Evolutionary conservation across 2,329 filamentous ascomycete species (phyloP).

Genomic region (Pyricularia pennisetigena): DNA sequence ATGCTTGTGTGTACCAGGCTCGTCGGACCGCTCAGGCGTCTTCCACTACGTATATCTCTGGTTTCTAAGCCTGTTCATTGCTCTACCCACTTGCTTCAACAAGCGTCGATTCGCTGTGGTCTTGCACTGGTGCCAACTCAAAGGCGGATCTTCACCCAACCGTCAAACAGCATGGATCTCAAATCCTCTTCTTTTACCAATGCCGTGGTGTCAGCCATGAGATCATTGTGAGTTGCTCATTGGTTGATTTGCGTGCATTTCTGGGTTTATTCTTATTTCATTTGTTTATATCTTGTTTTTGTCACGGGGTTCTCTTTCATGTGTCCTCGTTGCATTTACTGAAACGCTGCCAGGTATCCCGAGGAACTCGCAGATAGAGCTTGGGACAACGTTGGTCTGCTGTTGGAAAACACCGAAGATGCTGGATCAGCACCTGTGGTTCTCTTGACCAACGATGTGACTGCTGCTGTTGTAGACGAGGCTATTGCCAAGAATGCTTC

Average conservation of each 20-base stretch:
- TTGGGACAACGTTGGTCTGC: constrained; percentile 94
- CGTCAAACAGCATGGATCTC: not conserved
- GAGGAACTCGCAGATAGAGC: constrained; percentile 79
- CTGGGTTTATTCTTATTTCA: not conserved
- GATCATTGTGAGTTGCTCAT: constrained; percentile 47
- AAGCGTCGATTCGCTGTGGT: not conserved
- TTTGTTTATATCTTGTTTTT: not conserved
- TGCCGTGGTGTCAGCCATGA: constrained; percentile 69
- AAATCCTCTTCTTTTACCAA: constrained; percentile 31
- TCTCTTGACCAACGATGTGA: constrained; percentile 76
- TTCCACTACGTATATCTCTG: not conserved
- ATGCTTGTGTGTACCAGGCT: not conserved
- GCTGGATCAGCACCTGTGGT: constrained; percentile 22
- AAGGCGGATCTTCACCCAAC: not conserved
- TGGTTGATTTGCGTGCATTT: not conserved
- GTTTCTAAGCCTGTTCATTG: not conserved
- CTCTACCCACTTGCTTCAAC: not conserved
- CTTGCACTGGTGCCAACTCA: not conserved
- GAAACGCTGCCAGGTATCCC: constrained; percentile 56
- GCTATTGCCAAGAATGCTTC: constrained; percentile 69
- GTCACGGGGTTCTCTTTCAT: too few species aligned
- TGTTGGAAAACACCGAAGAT: constrained; percentile 34
- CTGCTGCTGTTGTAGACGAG: constrained; percentile 79
- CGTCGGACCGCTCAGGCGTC: not conserved
- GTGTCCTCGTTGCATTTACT: not conserved